A percentile compares a stretch with the other conserved stretches of the same genome.
These are phyloP conservation scores for Mortierella sp. DNA, from an alignment of 371 early-diverging fungal genomes.

Conservation along the genomic window DNA sequence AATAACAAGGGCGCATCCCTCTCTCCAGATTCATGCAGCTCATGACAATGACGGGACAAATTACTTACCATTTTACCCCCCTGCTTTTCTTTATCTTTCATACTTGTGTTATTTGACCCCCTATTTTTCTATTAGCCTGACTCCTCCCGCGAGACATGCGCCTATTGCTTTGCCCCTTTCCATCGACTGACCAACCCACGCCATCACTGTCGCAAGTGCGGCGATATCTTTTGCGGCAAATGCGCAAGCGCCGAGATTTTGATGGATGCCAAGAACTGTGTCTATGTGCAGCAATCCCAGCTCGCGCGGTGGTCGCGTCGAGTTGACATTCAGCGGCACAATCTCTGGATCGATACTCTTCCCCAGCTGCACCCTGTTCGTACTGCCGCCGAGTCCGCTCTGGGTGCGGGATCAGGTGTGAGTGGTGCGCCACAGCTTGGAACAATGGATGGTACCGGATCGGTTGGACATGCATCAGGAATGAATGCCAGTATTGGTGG, in stretches of 20 bases:
- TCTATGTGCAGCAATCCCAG: slow-evolving; percentile 56
- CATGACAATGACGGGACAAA: neutral
- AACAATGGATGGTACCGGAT: slow-evolving; percentile 15
- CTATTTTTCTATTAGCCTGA: slow-evolving; percentile 31
- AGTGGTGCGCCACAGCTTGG: neutral
- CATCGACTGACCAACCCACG: slow-evolving; percentile 54
- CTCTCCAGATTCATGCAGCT: neutral
- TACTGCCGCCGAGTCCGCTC: slow-evolving; percentile 41
- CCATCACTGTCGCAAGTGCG: slow-evolving; percentile 56
- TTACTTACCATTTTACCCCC: neutral
- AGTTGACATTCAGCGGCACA: slow-evolving; percentile 49
- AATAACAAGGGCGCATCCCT: neutral
- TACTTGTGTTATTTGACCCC: neutral
- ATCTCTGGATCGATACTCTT: slow-evolving; percentile 50
- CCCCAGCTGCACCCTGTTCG: slow-evolving; percentile 54
- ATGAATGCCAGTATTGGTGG: slow-evolving; percentile 12
- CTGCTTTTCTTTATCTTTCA: neutral
- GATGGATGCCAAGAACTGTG: slow-evolving; percentile 58
- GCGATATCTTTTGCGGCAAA: slow-evolving; percentile 50
- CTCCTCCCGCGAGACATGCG: slow-evolving; percentile 45
- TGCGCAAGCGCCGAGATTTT: slow-evolving; percentile 57
- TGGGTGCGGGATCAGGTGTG: slow-evolving; percentile 14
- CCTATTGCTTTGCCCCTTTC: slow-evolving; percentile 48
- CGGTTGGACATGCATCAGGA: slow-evolving; percentile 23
- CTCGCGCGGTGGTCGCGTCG: slow-evolving; percentile 50